These are phyloP conservation scores for Alternaria novae-zelandiae DNA, from an alignment of 2,329 filamentous ascomycete species.

Conservation along the genomic window DNA sequence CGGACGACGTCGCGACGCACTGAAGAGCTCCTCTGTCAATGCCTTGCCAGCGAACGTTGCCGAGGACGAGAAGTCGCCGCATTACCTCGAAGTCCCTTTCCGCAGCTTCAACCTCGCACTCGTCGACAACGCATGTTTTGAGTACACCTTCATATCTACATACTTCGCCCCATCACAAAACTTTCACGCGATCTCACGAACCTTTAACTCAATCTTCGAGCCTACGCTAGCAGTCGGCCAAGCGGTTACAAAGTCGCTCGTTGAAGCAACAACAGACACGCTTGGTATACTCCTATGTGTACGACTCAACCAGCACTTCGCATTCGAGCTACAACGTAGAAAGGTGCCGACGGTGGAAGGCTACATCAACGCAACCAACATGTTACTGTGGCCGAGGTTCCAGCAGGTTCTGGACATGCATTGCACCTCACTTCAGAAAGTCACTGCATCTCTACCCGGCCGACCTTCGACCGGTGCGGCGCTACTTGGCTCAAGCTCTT, in stretches of 20 bases:
- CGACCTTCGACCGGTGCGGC: slow-evolving; percentile 43
- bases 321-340: slow-evolving; percentile 90
- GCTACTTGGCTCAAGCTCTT: slow-evolving; percentile 47
- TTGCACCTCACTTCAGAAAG: slow-evolving; percentile 79
- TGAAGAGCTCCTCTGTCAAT: slow-evolving; percentile 74
- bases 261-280: slow-evolving; percentile 79
- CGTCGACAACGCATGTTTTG: slow-evolving; percentile 90
- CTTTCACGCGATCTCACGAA: slow-evolving; percentile 78
- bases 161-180: slow-evolving; percentile 84
- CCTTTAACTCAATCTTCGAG: slow-evolving; percentile 87
- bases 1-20: slow-evolving; percentile 81
- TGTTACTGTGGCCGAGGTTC: slow-evolving; percentile 95
- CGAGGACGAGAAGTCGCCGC: slow-evolving; percentile 83
- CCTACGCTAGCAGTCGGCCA: slow-evolving; percentile 87
- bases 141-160: slow-evolving; percentile 90
- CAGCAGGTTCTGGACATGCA: slow-evolving; percentile 94
- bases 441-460: slow-evolving; percentile 52
- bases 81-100: slow-evolving; percentile 90
- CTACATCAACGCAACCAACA: slow-evolving; percentile 93
- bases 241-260: slow-evolving; percentile 74
- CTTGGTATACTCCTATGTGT: slow-evolving; percentile 91
- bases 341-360: slow-evolving; percentile 87
- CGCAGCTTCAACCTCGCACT: slow-evolving; percentile 93
- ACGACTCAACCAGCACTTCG: slow-evolving; percentile 88
- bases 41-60: slow-evolving; percentile 88